phyloP scores from a whole-genome alignment of 2,329 filamentous ascomycete genomes.

The Cercospora sp. region DNA sequence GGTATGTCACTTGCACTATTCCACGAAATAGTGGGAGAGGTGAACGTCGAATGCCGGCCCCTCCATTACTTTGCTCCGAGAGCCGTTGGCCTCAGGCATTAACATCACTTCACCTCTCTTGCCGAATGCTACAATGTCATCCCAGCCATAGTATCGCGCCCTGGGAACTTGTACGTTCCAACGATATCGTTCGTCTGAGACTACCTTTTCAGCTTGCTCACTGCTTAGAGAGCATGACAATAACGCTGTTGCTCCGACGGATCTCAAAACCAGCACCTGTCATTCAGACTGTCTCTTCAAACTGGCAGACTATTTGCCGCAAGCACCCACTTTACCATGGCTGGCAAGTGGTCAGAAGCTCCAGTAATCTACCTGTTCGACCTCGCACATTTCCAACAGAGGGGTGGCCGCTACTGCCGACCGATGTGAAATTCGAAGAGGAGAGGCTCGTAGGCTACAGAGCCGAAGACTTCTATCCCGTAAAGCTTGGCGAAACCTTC shows the following conservation, averaged over 20 bases:
- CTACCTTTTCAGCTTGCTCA: background rate
- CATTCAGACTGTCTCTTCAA: background rate
- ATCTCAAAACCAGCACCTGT: background rate
- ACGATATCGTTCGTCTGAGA: background rate
- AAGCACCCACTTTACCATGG: background rate
- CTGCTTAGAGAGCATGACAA: background rate
- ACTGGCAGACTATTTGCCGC: background rate
- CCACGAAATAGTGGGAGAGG: background rate
- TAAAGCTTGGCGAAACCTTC: slow-evolving; percentile 39
- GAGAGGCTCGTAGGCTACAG: slow-evolving; percentile 17
- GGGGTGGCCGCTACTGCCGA: background rate
- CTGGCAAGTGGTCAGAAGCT: background rate
- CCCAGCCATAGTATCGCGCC: background rate
- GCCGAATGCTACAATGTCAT: background rate
- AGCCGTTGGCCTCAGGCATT: background rate
- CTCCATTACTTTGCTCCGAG: background rate
- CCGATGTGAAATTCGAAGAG: slow-evolving; percentile 9
- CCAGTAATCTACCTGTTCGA: background rate
- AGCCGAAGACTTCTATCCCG: slow-evolving; percentile 39
- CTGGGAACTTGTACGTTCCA: background rate
- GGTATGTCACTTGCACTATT: background rate
- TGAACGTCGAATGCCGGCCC: background rate
- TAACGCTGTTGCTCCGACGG: background rate
- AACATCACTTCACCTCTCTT: background rate
- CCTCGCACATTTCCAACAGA: background rate